phyloP scores from a whole-genome alignment of 2,329 filamentous ascomycete species.

The Ophiostoma piceae region DNA sequence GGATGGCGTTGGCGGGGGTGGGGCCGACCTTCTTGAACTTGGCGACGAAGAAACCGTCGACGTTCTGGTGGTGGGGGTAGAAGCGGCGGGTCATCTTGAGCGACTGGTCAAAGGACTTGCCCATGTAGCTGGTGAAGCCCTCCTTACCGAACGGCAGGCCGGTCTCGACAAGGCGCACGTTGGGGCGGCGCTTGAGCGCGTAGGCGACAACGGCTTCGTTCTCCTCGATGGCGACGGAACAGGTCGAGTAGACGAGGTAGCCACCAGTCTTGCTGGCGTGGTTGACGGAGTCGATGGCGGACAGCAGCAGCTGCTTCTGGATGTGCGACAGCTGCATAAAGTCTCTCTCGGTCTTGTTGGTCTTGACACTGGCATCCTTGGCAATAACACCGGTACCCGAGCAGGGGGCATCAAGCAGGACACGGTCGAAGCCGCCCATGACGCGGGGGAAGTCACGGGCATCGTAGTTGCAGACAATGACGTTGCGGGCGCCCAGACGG shows the following conservation, averaged over 20 bases:
- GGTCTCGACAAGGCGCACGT: slow-evolving; percentile 88
- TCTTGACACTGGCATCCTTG: slow-evolving; percentile 95
- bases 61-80: slow-evolving; percentile 75
- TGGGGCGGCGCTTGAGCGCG: slow-evolving; percentile 82
- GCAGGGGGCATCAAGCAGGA: slow-evolving; percentile 90
- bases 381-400: slow-evolving; percentile 96
- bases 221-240: slow-evolving; percentile 37
- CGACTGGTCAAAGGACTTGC: slow-evolving; percentile 83
- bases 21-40: slow-evolving; percentile 93
- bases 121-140: slow-evolving; percentile 84
- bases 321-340: slow-evolving; percentile 90
- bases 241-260: slow-evolving; percentile 95
- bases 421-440: slow-evolving; percentile 92
- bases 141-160: slow-evolving; percentile 86
- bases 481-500: slow-evolving; percentile 87
- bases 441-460: slow-evolving; percentile 90
- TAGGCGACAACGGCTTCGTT: slow-evolving; percentile 94
- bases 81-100: slow-evolving; percentile 79
- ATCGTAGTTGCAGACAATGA: slow-evolving; percentile 92
- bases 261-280: slow-evolving; percentile 94
- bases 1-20: slow-evolving; percentile 56
- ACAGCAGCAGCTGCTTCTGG: slow-evolving; percentile 88
- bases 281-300: slow-evolving; percentile 91
- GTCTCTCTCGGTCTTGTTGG: slow-evolving; percentile 93
- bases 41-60: slow-evolving; percentile 93